Percentiles rank a stretch among this genome's conserved stretches.
phyloP scores from a whole-genome alignment of 495 filamentous ascomycete genomes.

The Bacidia rubella region DNA sequence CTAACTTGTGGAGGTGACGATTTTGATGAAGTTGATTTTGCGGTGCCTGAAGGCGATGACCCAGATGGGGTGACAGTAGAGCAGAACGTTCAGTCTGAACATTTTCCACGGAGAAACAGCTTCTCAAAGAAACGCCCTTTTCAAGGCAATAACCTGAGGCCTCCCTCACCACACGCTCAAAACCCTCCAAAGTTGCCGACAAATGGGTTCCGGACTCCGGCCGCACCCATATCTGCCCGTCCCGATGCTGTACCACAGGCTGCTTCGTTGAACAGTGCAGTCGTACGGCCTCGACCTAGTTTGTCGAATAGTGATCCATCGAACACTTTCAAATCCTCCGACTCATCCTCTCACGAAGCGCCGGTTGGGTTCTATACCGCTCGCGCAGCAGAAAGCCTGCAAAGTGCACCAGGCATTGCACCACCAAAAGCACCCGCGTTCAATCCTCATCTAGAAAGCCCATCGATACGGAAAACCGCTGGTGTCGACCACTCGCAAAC shows the following conservation, averaged over 20 bases:
- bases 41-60: constrained; percentile 39
- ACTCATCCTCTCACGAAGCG: constrained; percentile 17
- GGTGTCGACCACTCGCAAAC: constrained; percentile 74
- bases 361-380: constrained; percentile 65
- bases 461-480: constrained; percentile 76
- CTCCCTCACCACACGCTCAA: constrained; percentile 21
- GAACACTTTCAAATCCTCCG: not conserved
- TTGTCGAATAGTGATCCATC: not conserved
- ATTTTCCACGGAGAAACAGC: constrained; percentile 7
- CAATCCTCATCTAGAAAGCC: constrained; percentile 71
- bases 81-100: not conserved
- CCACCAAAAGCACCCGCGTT: constrained; percentile 46
- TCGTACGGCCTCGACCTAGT: constrained; percentile 16
- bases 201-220: not conserved
- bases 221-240: not conserved
- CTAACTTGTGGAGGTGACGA: constrained; percentile 32
- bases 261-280: constrained; percentile 11
- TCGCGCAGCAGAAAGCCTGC: constrained; percentile 46
- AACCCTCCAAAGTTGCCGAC: not conserved
- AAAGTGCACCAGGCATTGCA: constrained; percentile 19
- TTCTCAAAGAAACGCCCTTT: not conserved
- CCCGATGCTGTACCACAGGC: constrained; percentile 11
- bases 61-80: constrained; percentile 49
- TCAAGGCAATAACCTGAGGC: not conserved
- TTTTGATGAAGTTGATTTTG: constrained; percentile 65